These are phyloP conservation scores for Penicillium paxilli DNA, from an alignment of 495 filamentous ascomycete species.

Conservation along the genomic window DNA sequence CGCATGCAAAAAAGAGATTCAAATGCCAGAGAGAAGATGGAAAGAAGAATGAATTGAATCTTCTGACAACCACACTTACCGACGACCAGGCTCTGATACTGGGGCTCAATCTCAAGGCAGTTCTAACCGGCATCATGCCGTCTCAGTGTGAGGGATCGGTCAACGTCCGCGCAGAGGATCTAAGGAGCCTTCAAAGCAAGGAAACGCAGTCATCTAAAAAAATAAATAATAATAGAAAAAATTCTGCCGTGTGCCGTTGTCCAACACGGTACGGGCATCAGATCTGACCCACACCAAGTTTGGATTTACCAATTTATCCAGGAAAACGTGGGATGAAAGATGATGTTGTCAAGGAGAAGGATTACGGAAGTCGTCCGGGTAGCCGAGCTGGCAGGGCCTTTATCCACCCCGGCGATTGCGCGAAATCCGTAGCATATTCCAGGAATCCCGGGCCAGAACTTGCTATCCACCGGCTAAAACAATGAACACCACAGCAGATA, in stretches of 20 bases:
- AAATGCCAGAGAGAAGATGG: background rate
- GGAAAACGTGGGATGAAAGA: background rate
- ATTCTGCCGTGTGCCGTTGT: conserved; percentile 15
- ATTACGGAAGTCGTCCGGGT: conserved; percentile 24
- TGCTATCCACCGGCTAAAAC: background rate
- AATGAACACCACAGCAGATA: background rate
- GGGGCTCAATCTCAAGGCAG: conserved; percentile 9
- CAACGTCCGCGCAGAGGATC: conserved; percentile 17
- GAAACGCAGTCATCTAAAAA: conserved; percentile 4
- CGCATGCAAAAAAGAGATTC: background rate
- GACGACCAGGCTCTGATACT: conserved; percentile 14
- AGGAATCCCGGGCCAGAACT: background rate
- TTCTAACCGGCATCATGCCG: conserved; percentile 19
- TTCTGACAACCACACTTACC: conserved; percentile 18
- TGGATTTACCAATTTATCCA: background rate
- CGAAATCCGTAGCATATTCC: background rate
- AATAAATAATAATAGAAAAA: conserved; percentile 2
- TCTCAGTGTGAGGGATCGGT: conserved; percentile 8
- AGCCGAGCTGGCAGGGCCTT: conserved; percentile 1
- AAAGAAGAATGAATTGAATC: background rate
- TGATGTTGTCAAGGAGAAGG: background rate
- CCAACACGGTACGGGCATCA: background rate
- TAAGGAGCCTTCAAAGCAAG: conserved; percentile 6
- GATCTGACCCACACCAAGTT: conserved; percentile 12
- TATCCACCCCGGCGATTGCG: background rate